Base-by-base conservation (phyloP, 2,329 filamentous ascomycete genomes). In the Calonectria henricotiae region DNA sequence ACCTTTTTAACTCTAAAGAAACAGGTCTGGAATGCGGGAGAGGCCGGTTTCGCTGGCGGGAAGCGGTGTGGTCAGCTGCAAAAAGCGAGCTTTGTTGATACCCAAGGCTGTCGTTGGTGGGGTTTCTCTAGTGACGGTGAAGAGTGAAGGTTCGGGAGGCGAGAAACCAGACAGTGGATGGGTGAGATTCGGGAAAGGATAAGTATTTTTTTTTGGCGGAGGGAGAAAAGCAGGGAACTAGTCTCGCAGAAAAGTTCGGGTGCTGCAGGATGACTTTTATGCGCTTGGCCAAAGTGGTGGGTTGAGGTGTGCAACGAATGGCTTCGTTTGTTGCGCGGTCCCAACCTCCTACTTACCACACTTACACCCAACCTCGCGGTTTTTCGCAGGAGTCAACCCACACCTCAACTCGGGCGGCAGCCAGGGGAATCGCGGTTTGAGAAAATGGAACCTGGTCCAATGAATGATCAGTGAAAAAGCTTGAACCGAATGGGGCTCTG, bases 271-370 rank as follows among this genome's bases (percentile, higher is more conserved):
- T 75, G 79, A 78, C 73, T 79, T 80, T 80, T 78, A 80, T 76
- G 75, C 67, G 73, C 73, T 65, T 67, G 75, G 76, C 73, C 73
- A 13, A 35, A 46, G 27, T 46, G 43, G 43, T 46, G 43, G 75
- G 73, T 73, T 70, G 73, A 74, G 73, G 73, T 75, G 67, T 74
- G 68, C 70, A 39, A 69, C 60, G 70, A 67, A 72, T 72, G 72
- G 68, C 73, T 75, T 78, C 70, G 70, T 73, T 71, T 70, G 66
- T 46, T 67, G 68, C 63, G 47, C 61, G 17, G 39, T 77, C 80
- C 80, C 80, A 81, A 79, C 80, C 80, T 82, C 80, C 79, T 73
- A 80, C 79, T 81, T 80, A 77, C 80, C 80, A 78, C 72, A 80
- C 79, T 80, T 80, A 79, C 75, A 78, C 72, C 79, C 79, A 81